Evolutionary conservation across 306 rosid species (phyloP).

Genomic region (Sechiopsis laciniata): DNA sequence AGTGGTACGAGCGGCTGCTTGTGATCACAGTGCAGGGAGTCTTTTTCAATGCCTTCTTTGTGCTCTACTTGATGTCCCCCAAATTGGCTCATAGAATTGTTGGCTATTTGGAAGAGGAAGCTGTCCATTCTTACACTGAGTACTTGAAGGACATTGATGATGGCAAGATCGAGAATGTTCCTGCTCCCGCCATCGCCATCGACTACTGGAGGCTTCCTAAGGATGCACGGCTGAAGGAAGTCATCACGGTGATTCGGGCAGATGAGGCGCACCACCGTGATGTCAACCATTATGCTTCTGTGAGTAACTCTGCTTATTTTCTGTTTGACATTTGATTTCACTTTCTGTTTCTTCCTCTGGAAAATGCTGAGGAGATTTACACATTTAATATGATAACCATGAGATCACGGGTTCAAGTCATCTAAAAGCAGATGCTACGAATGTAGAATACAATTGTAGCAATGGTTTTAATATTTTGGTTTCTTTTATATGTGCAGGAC

Average conservation of each 20-base stretch:
- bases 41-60: constrained; percentile 68
- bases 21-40: constrained; percentile 70
- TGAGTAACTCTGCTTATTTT: constrained; percentile 26
- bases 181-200: constrained; percentile 77
- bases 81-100: constrained; percentile 61
- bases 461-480: background rate
- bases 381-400: too few relatives aligned
- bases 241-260: constrained; percentile 59
- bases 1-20: constrained; percentile 63
- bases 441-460: too few relatives aligned
- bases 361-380: background rate
- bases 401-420: too few relatives aligned
- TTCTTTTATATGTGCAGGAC: constrained; percentile 42
- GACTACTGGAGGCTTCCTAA: constrained; percentile 79
- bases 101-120: constrained; percentile 76
- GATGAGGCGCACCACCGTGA: constrained; percentile 84
- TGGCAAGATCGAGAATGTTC: constrained; percentile 58
- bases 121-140: constrained; percentile 50
- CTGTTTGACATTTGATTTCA: too few relatives aligned
- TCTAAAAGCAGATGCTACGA: too few relatives aligned
- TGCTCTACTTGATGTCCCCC: constrained; percentile 54
- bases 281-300: constrained; percentile 81
- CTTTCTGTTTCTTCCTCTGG: background rate
- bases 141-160: constrained; percentile 45
- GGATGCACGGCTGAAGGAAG: constrained; percentile 62